phyloP scores from a whole-genome alignment of 2,329 filamentous ascomycete genomes.

The Dryadomyces quercivorus region DNA sequence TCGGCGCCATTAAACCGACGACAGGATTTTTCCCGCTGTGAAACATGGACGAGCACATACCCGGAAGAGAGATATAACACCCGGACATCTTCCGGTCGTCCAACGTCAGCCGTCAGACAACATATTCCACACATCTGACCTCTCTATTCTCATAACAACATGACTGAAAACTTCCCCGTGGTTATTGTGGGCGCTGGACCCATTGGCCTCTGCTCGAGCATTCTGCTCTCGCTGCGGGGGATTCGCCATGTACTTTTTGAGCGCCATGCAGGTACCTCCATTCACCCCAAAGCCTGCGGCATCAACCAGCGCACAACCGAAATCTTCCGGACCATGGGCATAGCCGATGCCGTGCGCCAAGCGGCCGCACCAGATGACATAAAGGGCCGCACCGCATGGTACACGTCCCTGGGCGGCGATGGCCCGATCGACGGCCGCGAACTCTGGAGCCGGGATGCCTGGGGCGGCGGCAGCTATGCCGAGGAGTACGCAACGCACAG shows the following conservation, averaged over 20 bases:
- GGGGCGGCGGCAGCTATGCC: neutral
- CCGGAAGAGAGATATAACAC: neutral
- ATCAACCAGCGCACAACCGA: conserved; percentile 3
- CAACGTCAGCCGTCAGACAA: no score
- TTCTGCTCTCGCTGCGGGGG: conserved; percentile 22
- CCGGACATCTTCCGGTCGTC: neutral
- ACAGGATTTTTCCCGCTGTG: neutral
- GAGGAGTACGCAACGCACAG: neutral
- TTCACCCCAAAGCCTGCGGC: conserved; percentile 11
- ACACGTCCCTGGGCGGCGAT: neutral
- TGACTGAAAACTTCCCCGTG: conserved; percentile 13
- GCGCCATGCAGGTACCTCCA: conserved; percentile 17
- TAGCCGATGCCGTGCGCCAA: neutral
- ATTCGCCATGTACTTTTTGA: conserved; percentile 19
- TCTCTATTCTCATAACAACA: neutral
- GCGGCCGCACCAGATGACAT: neutral
- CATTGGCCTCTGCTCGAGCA: conserved; percentile 28
- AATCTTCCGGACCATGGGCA: conserved; percentile 1
- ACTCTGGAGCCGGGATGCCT: conserved; percentile 2
- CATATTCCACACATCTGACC: neutral
- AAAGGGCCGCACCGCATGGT: conserved; percentile 1
- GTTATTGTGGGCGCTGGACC: conserved; percentile 34
- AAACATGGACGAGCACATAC: neutral
- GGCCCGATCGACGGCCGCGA: neutral
- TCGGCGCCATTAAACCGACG: neutral